Evolutionary conservation across 208 protist genomes (phyloP).

Genomic region (Blechomonas ayalai): DNA sequence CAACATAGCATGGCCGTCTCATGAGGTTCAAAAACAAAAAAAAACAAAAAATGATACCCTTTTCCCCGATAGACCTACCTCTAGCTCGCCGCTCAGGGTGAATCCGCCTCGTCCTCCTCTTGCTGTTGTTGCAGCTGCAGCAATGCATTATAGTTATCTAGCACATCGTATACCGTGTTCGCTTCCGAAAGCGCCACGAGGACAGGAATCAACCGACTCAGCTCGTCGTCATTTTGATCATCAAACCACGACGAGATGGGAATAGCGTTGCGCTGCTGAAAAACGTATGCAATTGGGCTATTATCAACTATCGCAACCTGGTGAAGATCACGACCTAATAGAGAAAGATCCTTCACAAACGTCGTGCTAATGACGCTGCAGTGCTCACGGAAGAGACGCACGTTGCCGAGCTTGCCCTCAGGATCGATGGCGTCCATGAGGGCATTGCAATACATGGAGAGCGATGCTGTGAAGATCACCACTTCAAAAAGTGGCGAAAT

Average conservation of each 20-base stretch:
- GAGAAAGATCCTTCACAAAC: slow-evolving; percentile 85
- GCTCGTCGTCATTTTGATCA: slow-evolving; percentile 58
- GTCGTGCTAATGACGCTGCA: slow-evolving; percentile 72
- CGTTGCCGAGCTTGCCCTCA: slow-evolving; percentile 37
- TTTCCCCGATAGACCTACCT: background rate
- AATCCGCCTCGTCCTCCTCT: slow-evolving; percentile 2
- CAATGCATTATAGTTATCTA: slow-evolving; percentile 79
- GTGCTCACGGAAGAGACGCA: slow-evolving; percentile 79
- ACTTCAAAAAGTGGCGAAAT: slow-evolving; percentile 78
- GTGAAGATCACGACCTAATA: slow-evolving; percentile 73
- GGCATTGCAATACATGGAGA: slow-evolving; percentile 74
- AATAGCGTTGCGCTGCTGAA: slow-evolving; percentile 88
- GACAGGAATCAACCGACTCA: slow-evolving; percentile 64
- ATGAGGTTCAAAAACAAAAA: slow-evolving; percentile 3
- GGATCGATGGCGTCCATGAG: slow-evolving; percentile 73
- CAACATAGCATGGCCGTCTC: background rate
- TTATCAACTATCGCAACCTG: slow-evolving; percentile 85
- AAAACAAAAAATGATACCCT: slow-evolving; percentile 9
- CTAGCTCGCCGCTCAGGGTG: slow-evolving; percentile 1
- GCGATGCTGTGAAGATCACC: slow-evolving; percentile 84
- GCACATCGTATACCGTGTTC: slow-evolving; percentile 63
- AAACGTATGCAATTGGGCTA: slow-evolving; percentile 85
- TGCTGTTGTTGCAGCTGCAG: slow-evolving; percentile 54
- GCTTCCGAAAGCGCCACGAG: slow-evolving; percentile 63
- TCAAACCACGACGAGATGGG: slow-evolving; percentile 88